These are phyloP conservation scores for Neocucurbitaria cava DNA, from an alignment of 2,329 filamentous ascomycete genomes.

Conservation along the genomic window DNA sequence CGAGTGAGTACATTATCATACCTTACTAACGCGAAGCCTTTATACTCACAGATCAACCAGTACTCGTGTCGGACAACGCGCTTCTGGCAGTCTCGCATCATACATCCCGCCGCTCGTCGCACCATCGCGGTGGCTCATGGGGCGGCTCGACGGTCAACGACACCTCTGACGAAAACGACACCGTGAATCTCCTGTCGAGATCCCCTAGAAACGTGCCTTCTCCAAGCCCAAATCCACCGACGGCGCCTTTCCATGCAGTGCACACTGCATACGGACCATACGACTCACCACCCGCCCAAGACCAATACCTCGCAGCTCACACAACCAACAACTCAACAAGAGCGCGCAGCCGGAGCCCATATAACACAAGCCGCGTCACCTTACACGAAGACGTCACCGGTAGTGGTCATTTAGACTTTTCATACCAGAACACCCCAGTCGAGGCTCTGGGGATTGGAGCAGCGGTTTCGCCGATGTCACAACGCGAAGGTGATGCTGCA, in stretches of 20 bases:
- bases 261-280: constrained; percentile 12
- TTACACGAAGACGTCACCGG: neutral
- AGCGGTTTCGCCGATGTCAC: neutral
- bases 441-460: constrained; percentile 1
- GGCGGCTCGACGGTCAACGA: constrained; percentile 5
- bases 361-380: constrained; percentile 2
- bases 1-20: constrained; percentile 17
- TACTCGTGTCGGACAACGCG: constrained; percentile 24
- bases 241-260: constrained; percentile 1
- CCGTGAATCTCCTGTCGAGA: constrained; percentile 9
- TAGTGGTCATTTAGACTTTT: neutral
- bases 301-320: neutral
- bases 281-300: constrained; percentile 4
- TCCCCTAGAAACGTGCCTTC: constrained; percentile 4
- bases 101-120: constrained; percentile 10
- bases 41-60: constrained; percentile 3
- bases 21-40: neutral
- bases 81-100: constrained; percentile 18
- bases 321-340: neutral
- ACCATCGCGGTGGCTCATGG: constrained; percentile 13
- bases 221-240: constrained; percentile 1
- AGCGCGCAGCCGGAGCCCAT: neutral
- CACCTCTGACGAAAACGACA: constrained; percentile 2
- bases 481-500: neutral
- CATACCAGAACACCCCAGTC: constrained; percentile 12